These are phyloP conservation scores for Boletellus ananas DNA, from an alignment of 768 basidiomycete species.

Conservation along the genomic window DNA sequence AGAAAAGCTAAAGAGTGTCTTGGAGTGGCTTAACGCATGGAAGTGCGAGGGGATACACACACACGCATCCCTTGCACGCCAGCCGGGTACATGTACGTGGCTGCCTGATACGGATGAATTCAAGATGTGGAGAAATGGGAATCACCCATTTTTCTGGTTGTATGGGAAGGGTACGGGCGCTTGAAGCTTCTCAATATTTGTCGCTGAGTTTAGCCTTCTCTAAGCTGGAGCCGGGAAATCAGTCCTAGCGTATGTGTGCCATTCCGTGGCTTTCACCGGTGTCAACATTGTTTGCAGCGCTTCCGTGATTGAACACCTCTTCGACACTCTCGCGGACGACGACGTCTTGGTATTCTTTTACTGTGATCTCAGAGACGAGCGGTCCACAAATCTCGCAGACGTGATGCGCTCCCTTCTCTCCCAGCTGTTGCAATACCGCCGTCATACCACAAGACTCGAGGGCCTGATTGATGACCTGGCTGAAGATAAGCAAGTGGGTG, in stretches of 20 bases:
- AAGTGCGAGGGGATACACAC: constrained; percentile 1
- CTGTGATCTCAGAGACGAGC: constrained; percentile 17
- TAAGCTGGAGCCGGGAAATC: constrained; percentile 17
- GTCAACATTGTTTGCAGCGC: constrained; percentile 4
- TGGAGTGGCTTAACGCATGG: constrained; percentile 7
- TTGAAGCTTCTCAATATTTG: background rate
- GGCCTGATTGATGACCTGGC: background rate
- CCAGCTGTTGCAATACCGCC: constrained; percentile 8
- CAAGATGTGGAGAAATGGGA: constrained; percentile 1
- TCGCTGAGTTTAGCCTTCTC: background rate
- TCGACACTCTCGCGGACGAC: background rate
- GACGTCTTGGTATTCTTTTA: constrained; percentile 15
- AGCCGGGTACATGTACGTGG: constrained; percentile 13
- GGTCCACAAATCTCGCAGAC: constrained; percentile 3
- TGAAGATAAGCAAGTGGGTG: background rate
- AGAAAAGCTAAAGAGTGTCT: background rate
- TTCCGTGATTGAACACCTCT: constrained; percentile 10
- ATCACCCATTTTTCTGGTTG: constrained; percentile 9
- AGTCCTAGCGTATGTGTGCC: constrained; percentile 6
- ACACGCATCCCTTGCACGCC: background rate
- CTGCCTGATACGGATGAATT: background rate
- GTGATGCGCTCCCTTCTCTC: constrained; percentile 16
- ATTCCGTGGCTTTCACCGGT: rapidly evolving
- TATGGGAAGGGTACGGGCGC: constrained; percentile 11
- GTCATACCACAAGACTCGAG: background rate